A percentile compares a stretch with the other conserved stretches of the same genome.
Conservation (phyloP, 176 grass and related monocot genomes). For the Chloris gayana region DNA sequence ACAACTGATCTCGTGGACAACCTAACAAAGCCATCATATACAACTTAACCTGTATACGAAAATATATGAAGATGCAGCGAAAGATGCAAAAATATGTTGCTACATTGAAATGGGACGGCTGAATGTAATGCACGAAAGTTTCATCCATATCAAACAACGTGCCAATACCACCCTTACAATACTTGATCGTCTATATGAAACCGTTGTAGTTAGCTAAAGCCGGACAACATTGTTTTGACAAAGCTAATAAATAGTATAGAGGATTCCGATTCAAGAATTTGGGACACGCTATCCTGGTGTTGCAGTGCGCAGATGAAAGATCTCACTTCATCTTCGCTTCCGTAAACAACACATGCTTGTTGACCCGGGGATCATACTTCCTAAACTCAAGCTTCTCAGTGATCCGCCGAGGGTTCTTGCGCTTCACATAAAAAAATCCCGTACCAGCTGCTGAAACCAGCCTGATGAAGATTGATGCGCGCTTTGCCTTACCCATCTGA, state of each 20-base stretch:
- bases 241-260: neutral
- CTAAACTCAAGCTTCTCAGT: conserved; percentile 40
- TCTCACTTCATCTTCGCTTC: conserved; percentile 39
- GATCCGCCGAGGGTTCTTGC: conserved; percentile 40
- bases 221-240: too few species aligned
- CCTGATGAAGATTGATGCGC: conserved; percentile 35
- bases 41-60: too few species aligned
- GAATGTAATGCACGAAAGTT: too few species aligned
- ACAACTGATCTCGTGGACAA: too few species aligned
- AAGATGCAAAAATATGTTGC: too few species aligned
- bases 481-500: conserved; percentile 34
- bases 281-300: neutral
- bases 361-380: conserved; percentile 33
- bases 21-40: too few species aligned
- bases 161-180: neutral
- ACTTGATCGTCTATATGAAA: neutral
- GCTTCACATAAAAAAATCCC: conserved; percentile 35
- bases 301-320: neutral
- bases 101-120: too few species aligned
- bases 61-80: too few species aligned
- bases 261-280: neutral
- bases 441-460: conserved; percentile 39
- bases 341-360: conserved; percentile 38
- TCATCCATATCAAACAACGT: neutral
- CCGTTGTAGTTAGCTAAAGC: too few species aligned